Conservation (phyloP, 768 basidiomycete species). For the Tephrocybe sp. region DNA sequence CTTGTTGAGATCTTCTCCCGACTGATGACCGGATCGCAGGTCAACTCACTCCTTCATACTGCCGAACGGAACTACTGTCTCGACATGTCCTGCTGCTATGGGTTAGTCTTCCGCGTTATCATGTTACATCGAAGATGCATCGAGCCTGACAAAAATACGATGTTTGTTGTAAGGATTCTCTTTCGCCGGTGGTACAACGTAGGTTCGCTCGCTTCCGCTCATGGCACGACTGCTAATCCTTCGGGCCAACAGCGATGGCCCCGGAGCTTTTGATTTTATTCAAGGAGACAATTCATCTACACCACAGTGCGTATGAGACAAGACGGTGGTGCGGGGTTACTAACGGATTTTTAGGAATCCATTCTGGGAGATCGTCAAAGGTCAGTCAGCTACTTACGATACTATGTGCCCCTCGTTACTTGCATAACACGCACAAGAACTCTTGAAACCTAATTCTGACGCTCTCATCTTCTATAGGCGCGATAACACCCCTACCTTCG, state of each 20-base stretch:
- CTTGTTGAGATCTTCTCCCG: neutral
- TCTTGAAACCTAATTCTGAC: neutral
- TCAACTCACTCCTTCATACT: slow-evolving; percentile 62
- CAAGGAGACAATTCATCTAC: slow-evolving; percentile 69
- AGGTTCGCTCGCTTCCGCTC: slow-evolving; percentile 21
- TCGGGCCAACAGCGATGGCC: slow-evolving; percentile 59
- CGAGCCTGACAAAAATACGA: slow-evolving; percentile 3
- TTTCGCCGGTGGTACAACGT: slow-evolving; percentile 84
- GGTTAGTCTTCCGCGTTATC: slow-evolving; percentile 48
- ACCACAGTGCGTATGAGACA: slow-evolving; percentile 44
- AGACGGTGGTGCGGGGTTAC: neutral
- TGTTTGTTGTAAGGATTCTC: slow-evolving; percentile 56
- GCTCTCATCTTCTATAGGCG: slow-evolving; percentile 35
- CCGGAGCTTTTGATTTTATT: slow-evolving; percentile 75
- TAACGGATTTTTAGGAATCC: slow-evolving; percentile 52
- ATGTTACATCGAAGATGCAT: neutral
- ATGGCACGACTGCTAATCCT: slow-evolving; percentile 1
- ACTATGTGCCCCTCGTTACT: neutral
- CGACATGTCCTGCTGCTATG: slow-evolving; percentile 78
- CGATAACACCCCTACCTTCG: slow-evolving; percentile 64
- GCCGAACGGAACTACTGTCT: slow-evolving; percentile 63
- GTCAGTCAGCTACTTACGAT: slow-evolving; percentile 30
- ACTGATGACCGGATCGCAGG: slow-evolving; percentile 34
- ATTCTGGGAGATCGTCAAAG: slow-evolving; percentile 81
- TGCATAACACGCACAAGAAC: neutral